Conservation (phyloP, 2,329 filamentous ascomycete genomes). For the Penicillium fuscoglaucum region DNA sequence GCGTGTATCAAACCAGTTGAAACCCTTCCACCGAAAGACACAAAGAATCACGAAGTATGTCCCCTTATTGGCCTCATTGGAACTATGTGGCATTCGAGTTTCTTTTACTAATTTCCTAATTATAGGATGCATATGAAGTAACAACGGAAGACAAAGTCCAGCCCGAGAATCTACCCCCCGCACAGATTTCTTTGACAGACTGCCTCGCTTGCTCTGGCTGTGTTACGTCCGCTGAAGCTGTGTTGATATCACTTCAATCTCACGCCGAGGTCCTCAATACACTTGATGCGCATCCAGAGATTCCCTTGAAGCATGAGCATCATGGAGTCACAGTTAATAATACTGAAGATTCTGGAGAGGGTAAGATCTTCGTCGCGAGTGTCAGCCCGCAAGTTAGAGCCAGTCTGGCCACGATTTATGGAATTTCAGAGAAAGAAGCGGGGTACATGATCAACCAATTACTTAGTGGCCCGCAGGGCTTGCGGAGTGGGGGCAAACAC, state of each 20-base stretch:
- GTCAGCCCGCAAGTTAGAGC: conserved; percentile 89
- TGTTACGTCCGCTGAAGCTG: conserved; percentile 94
- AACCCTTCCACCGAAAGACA: conserved; percentile 69
- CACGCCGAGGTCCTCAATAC: conserved; percentile 86
- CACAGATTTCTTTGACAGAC: conserved; percentile 93
- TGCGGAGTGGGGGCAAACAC: conserved; percentile 69
- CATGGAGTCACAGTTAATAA: conserved; percentile 49
- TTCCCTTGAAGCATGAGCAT: conserved; percentile 32
- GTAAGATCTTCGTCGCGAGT: conserved; percentile 84
- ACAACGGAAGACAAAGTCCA: conserved; percentile 82
- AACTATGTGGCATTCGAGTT: conserved; percentile 1
- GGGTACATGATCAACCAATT: conserved; percentile 81
- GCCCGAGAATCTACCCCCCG: conserved; percentile 63
- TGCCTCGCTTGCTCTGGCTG: conserved; percentile 97
- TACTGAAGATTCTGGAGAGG: conserved; percentile 41
- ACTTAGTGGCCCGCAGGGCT: conserved; percentile 67
- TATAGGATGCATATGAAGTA: conserved; percentile 72
- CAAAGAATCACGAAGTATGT: conserved; percentile 49
- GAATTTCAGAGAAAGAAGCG: conserved; percentile 70
- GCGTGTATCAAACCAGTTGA: conserved; percentile 98
- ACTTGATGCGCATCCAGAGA: conserved; percentile 63
- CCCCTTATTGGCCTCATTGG: conserved; percentile 7
- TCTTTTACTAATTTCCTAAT: conserved; percentile 23
- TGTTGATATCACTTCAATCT: conserved; percentile 92
- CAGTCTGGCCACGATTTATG: conserved; percentile 81